Base-by-base conservation (phyloP, 2,329 filamentous ascomycete species). In the Penicillium sp. region DNA sequence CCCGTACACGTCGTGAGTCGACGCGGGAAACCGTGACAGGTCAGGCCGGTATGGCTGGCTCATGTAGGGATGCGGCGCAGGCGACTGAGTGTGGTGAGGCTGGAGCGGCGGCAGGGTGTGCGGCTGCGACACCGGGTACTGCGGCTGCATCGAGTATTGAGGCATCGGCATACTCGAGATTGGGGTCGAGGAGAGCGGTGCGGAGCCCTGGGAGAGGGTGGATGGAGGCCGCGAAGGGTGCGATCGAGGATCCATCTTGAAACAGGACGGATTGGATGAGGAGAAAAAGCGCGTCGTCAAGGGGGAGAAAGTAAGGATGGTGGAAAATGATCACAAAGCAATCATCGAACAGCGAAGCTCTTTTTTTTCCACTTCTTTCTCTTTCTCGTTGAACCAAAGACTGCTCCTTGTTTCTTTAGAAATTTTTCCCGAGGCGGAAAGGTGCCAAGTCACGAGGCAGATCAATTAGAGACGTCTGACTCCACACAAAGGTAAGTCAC, bases 141-240 rank as follows among this genome's bases (percentile, higher is more conserved):
- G 77, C 52, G 72, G 75, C 71, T 78, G 76, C 74, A 77, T 78
- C 63, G 73, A 71, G 68, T 79, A 80, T 59, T 78, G 77, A 57
- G 77, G 77, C 73, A 78, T 78, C 14, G 72, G 74, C 72, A 77
- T 76, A 63, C 74, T 78, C 63, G 77, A 77, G 66, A 78, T 72
- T 46, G 77, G 75, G 57, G 76, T 75, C 50, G 75, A 74, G 42
- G 76, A 76, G 59, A 78, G 68, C 47, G 77, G 75, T 68, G 77
- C 73, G 61, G 77, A 75, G 62, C 73, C 72, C 65, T 78, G 77
- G 56, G 77, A 75, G 59, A 79, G 62, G 60, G 70, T 77, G 58
- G 78, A 79, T 23, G 77, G 72, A 65, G 75, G 75, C 57, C 75
- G 72, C 63, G 75, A 76, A 64, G 74, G 73, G 62, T 77, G 75